Conservation (phyloP, 192 early-diverging fungal species). For the Oehlia diaphana region DNA sequence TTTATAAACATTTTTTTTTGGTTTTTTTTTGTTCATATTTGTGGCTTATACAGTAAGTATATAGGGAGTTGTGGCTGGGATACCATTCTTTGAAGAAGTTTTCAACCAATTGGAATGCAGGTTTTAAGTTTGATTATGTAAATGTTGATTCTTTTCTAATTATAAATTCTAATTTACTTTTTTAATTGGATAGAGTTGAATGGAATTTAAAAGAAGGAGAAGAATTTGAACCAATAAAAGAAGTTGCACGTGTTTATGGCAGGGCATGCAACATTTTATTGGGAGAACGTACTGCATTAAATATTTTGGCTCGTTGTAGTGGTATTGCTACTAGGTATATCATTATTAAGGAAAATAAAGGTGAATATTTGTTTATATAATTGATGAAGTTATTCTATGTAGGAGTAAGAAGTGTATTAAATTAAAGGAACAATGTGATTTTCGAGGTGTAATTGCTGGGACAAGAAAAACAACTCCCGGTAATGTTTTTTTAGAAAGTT, state of each 20-base stretch:
- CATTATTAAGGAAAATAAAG: neutral
- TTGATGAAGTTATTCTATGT: neutral
- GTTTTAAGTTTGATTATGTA: constrained; percentile 37
- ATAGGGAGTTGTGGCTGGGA: constrained; percentile 85
- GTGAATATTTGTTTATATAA: neutral
- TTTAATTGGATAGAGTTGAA: constrained; percentile 61
- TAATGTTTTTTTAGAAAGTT: constrained; percentile 31
- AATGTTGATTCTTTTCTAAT: neutral
- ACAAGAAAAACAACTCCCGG: constrained; percentile 98
- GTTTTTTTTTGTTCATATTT: neutral
- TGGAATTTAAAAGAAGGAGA: constrained; percentile 85
- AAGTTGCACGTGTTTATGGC: constrained; percentile 81
- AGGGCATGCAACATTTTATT: constrained; percentile 81
- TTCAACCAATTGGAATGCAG: constrained; percentile 88
- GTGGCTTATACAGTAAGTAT: neutral
- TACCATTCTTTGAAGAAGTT: constrained; percentile 95
- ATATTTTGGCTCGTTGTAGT: constrained; percentile 90
- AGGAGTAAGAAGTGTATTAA: constrained; percentile 57
- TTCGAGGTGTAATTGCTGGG: constrained; percentile 87
- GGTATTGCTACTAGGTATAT: constrained; percentile 82
- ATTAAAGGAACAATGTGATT: constrained; percentile 70
- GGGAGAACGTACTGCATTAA: constrained; percentile 92
- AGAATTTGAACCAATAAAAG: constrained; percentile 69
- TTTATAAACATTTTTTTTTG: neutral
- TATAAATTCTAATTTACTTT: neutral